A percentile compares a stretch with the other conserved stretches of the same genome.
These are phyloP conservation scores for Mycena kentingensis DNA, from an alignment of 768 basidiomycete genomes.

Conservation along the genomic window DNA sequence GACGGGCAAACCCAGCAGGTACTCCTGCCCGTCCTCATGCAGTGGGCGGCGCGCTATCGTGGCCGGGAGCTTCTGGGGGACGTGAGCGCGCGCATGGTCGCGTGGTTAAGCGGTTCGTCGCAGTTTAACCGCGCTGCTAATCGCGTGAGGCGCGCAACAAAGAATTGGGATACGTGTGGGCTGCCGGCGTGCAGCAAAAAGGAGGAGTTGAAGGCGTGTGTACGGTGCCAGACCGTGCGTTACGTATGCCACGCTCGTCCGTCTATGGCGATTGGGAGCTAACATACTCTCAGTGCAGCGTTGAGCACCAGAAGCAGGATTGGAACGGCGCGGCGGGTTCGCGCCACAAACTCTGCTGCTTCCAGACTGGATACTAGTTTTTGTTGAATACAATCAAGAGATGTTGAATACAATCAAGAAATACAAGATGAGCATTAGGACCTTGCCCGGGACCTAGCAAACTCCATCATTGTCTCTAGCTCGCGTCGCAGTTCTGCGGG, in stretches of 20 bases:
- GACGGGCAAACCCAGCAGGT: conserved; percentile 2
- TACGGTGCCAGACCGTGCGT: conserved; percentile 18
- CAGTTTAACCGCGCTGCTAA: neutral
- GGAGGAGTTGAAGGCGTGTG: conserved; percentile 12
- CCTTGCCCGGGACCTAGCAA: no score
- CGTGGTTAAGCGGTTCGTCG: neutral
- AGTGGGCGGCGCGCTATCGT: conserved; percentile 12
- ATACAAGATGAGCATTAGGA: no score
- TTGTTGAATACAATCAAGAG: no score
- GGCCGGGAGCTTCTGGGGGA: conserved; percentile 12
- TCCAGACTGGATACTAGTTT: conserved; percentile 13
- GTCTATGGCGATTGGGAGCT: neutral
- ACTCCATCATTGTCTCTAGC: no score
- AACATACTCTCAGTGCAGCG: conserved; percentile 6
- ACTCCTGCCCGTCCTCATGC: neutral
- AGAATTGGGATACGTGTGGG: conserved; percentile 21
- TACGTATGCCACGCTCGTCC: conserved; percentile 4
- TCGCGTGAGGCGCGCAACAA: conserved; percentile 2
- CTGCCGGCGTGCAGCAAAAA: conserved; percentile 4
- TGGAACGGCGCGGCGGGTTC: conserved; percentile 1
- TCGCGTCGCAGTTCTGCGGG: no score
- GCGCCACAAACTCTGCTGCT: conserved; percentile 9
- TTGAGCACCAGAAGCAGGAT: conserved; percentile 8
- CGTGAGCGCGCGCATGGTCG: conserved; percentile 10
- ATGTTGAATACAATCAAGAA: neutral